Evolutionary conservation across 495 filamentous ascomycete species (phyloP).

Genomic region (Neurospora sp.): DNA sequence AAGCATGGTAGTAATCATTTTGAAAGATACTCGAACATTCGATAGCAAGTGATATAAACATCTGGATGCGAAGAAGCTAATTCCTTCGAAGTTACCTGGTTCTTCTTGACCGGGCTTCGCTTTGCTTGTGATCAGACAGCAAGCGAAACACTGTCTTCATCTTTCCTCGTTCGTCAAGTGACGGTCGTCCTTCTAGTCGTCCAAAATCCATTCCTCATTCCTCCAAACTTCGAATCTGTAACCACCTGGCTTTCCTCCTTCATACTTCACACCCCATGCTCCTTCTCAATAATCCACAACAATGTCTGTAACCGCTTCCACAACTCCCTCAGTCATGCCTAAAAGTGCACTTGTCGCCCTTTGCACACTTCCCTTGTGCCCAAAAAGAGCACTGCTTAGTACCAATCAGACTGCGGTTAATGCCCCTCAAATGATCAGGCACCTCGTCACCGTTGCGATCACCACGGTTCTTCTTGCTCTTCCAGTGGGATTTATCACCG

Average conservation of each 20-base stretch:
- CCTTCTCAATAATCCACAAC: too few relatives aligned
- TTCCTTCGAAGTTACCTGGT: neutral
- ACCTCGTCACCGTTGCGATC: conserved; percentile 4
- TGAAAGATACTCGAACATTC: neutral
- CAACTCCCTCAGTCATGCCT: conserved; percentile 44
- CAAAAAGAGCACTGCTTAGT: conserved; percentile 68
- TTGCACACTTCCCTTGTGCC: conserved; percentile 66
- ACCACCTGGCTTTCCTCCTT: too few relatives aligned
- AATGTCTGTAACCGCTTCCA: too few relatives aligned
- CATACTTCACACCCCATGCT: too few relatives aligned
- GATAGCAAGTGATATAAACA: neutral
- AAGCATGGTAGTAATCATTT: neutral
- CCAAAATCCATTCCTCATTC: neutral
- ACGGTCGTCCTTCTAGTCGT: neutral
- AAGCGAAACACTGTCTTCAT: neutral
- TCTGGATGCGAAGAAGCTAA: neutral
- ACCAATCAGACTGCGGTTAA: conserved; percentile 34
- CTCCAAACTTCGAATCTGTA: neutral
- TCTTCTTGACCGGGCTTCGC: neutral
- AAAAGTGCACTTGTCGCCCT: conserved; percentile 80
- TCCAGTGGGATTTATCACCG: neutral
- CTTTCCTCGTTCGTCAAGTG: neutral
- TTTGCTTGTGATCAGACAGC: neutral
- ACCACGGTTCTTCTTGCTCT: neutral
- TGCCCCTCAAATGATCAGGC: conserved; percentile 28